phyloP scores from a whole-genome alignment of 768 basidiomycete genomes.

The Lyophyllum atratum region DNA sequence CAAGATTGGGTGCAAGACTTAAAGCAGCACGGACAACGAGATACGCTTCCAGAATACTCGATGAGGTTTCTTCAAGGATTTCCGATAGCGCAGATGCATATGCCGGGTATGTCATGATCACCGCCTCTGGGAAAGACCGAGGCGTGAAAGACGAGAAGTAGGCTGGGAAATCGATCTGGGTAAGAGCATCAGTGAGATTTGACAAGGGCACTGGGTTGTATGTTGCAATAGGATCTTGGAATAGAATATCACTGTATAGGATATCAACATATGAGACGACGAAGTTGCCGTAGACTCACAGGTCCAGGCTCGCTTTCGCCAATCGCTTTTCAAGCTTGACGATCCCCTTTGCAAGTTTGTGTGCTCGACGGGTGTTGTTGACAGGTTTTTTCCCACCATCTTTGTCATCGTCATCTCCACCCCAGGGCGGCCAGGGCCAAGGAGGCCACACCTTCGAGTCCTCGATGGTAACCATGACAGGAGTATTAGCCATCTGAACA shows the following conservation, averaged over 20 bases:
- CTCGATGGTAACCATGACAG: constrained; percentile 32
- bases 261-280: not conserved
- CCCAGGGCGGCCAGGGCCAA: constrained; percentile 89
- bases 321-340: constrained; percentile 78
- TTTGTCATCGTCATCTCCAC: constrained; percentile 52
- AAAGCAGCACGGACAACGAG: constrained; percentile 79
- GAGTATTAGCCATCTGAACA: constrained; percentile 14
- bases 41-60: constrained; percentile 83
- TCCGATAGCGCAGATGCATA: constrained; percentile 69
- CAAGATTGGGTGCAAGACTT: constrained; percentile 68
- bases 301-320: constrained; percentile 78
- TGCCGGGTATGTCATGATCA: constrained; percentile 82
- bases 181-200: constrained; percentile 67
- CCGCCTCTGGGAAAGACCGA: constrained; percentile 68
- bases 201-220: constrained; percentile 83
- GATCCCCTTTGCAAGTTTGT: constrained; percentile 67
- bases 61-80: constrained; percentile 66
- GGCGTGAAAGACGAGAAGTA: constrained; percentile 88
- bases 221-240: constrained; percentile 80
- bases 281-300: constrained; percentile 43
- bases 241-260: constrained; percentile 56
- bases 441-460: constrained; percentile 67
- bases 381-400: constrained; percentile 47
- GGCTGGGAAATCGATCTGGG: constrained; percentile 78
- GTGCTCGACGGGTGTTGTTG: constrained; percentile 56